These are phyloP conservation scores for Vanilla planifolia DNA, from an alignment of 106 monocot species.

Conservation along the genomic window DNA sequence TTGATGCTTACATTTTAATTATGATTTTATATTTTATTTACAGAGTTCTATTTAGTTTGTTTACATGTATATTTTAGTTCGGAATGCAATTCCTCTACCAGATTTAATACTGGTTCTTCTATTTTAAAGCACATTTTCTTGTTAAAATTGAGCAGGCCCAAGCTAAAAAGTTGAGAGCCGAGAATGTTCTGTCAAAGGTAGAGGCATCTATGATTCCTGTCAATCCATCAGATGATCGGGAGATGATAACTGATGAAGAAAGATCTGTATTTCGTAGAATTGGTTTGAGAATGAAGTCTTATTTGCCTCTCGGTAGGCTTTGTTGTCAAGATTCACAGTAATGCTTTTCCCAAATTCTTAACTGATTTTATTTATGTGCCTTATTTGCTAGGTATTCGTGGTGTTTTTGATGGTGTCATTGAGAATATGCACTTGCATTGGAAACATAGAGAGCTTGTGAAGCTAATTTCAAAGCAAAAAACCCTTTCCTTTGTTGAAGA, in stretches of 20 bases:
- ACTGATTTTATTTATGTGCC: slow-evolving; percentile 13
- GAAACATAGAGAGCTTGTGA: slow-evolving; percentile 97
- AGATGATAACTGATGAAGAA: slow-evolving; percentile 98
- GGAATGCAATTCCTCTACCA: too few relatives aligned
- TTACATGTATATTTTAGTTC: too few relatives aligned
- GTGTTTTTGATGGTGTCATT: slow-evolving; percentile 99
- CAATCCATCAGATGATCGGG: slow-evolving; percentile 81
- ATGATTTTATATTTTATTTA: too few relatives aligned
- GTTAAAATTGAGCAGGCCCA: slow-evolving; percentile 27
- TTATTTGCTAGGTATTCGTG: slow-evolving; percentile 67
- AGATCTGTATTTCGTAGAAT: slow-evolving; percentile 90
- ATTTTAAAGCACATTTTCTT: not conserved
- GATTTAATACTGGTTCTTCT: too few relatives aligned
- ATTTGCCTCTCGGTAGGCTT: slow-evolving; percentile 82
- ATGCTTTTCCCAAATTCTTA: not conserved
- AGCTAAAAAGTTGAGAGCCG: slow-evolving; percentile 77
- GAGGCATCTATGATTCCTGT: slow-evolving; percentile 91
- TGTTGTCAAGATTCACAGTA: slow-evolving; percentile 9
- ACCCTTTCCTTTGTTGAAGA: slow-evolving; percentile 95
- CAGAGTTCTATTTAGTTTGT: too few relatives aligned
- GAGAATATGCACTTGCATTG: slow-evolving; percentile 99
- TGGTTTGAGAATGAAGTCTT: slow-evolving; percentile 89
- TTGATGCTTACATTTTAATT: too few relatives aligned
- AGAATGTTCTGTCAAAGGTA: slow-evolving; percentile 77
- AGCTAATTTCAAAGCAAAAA: slow-evolving; percentile 92